Conservation (phyloP, 768 basidiomycete species). For the Crucibulum laeve region DNA sequence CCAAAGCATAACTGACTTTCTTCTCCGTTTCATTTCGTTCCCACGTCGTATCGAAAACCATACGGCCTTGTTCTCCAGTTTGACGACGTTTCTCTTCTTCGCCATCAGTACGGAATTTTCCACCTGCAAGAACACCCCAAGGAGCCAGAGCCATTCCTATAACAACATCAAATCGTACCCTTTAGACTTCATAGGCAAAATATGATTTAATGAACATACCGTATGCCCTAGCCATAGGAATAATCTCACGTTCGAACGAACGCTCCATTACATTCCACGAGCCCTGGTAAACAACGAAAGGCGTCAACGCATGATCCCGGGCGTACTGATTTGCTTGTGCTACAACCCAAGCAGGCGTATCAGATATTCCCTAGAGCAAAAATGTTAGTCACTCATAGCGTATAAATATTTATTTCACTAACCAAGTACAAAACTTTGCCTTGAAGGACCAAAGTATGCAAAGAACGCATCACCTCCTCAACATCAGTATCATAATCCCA, state of each 20-base stretch:
- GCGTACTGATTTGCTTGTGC: constrained; percentile 47
- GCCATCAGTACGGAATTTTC: constrained; percentile 53
- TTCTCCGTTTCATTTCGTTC: constrained; percentile 40
- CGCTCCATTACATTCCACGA: constrained; percentile 38
- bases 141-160: constrained; percentile 29
- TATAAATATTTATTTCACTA: background rate
- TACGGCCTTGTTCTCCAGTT: constrained; percentile 10
- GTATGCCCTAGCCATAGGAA: constrained; percentile 34
- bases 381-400: background rate
- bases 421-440: constrained; percentile 51
- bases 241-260: constrained; percentile 43
- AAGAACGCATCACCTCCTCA: constrained; percentile 21
- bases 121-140: constrained; percentile 27
- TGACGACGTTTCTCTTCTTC: constrained; percentile 19
- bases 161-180: constrained; percentile 13
- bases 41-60: constrained; percentile 28
- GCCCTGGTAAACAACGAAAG: constrained; percentile 53
- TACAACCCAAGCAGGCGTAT: constrained; percentile 47
- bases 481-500: constrained; percentile 20
- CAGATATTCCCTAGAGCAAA: constrained; percentile 27
- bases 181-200: background rate
- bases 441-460: constrained; percentile 45
- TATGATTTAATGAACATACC: constrained; percentile 19
- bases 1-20: constrained; percentile 37
- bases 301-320: constrained; percentile 39